Evolutionary conservation across 2,329 filamentous ascomycete genomes (phyloP).

Genomic region (Thyridium curvatum): DNA sequence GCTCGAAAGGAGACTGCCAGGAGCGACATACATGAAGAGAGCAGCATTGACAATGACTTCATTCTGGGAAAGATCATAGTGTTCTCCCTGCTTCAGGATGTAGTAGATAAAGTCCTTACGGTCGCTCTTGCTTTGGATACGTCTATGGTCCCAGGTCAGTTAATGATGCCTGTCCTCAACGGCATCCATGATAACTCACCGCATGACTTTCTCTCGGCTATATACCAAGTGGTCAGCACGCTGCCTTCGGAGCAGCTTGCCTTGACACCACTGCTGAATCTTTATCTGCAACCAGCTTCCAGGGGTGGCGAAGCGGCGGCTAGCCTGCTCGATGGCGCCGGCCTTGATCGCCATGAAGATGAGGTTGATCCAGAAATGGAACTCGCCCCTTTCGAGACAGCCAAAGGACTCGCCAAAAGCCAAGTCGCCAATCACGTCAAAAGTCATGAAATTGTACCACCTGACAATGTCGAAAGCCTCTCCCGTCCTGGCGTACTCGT

Average conservation of each 20-base stretch:
- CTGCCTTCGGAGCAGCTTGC: conserved; percentile 1
- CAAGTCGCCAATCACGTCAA: conserved; percentile 17
- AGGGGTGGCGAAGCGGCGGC: conserved; percentile 4
- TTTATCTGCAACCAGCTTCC: conserved; percentile 5
- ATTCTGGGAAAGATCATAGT: conserved; percentile 8
- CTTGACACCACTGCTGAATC: conserved; percentile 5
- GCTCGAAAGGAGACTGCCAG: too few species aligned
- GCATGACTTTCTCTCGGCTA: conserved; percentile 7
- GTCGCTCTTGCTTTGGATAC: conserved; percentile 6
- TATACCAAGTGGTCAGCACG: conserved; percentile 5
- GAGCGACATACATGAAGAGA: conserved; percentile 16
- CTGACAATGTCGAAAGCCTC: conserved; percentile 37
- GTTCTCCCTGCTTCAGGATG: conserved; percentile 9
- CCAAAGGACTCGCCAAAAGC: conserved; percentile 16
- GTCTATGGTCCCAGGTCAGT: background rate
- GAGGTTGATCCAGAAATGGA: conserved; percentile 12
- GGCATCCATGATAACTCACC: too few species aligned
- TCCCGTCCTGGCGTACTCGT: conserved; percentile 2
- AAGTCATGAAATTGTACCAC: conserved; percentile 16
- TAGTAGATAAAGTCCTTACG: conserved; percentile 11
- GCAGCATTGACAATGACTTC: conserved; percentile 11
- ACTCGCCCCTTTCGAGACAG: conserved; percentile 10
- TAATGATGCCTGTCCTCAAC: too few species aligned
- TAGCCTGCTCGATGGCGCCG: conserved; percentile 6
- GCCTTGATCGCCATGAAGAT: conserved; percentile 9